These are phyloP conservation scores for Nidularia sp. DNA, from an alignment of 768 basidiomycete genomes.

Conservation along the genomic window DNA sequence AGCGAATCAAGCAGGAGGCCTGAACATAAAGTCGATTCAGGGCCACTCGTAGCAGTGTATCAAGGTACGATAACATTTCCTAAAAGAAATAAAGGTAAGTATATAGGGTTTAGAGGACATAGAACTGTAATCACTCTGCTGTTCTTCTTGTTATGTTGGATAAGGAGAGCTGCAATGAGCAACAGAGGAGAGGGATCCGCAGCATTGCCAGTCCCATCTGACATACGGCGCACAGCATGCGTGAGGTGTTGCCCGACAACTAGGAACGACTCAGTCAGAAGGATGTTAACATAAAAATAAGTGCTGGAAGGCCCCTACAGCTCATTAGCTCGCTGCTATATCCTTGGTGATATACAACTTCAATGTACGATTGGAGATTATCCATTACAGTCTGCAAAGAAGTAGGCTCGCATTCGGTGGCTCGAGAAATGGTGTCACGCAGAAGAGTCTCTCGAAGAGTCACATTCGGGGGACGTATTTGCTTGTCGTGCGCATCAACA, in stretches of 20 bases:
- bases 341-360: slow-evolving; percentile 49
- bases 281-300: not conserved
- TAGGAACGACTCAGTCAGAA: slow-evolving; percentile 18
- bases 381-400: slow-evolving; percentile 49
- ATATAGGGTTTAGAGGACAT: not conserved
- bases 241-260: slow-evolving; percentile 55
- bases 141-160: slow-evolving; percentile 57
- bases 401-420: slow-evolving; percentile 44
- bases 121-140: slow-evolving; percentile 38
- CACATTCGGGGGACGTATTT: slow-evolving; percentile 32
- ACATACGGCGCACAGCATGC: slow-evolving; percentile 50
- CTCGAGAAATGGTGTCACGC: slow-evolving; percentile 49
- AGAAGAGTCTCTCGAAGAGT: slow-evolving; percentile 46
- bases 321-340: slow-evolving; percentile 51
- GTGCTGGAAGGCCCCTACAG: slow-evolving; percentile 33
- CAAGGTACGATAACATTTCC: slow-evolving; percentile 59
- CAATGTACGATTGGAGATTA: slow-evolving; percentile 56
- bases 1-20: slow-evolving; percentile 32
- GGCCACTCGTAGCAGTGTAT: slow-evolving; percentile 53
- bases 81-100: slow-evolving; percentile 15
- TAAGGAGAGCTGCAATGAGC: slow-evolving; percentile 42
- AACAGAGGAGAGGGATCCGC: slow-evolving; percentile 59
- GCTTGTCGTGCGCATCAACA: slow-evolving; percentile 34
- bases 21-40: slow-evolving; percentile 48
- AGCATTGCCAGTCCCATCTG: slow-evolving; percentile 43